Evolutionary conservation across 306 rosid genomes (phyloP).

Genomic region (Pueraria montana): DNA sequence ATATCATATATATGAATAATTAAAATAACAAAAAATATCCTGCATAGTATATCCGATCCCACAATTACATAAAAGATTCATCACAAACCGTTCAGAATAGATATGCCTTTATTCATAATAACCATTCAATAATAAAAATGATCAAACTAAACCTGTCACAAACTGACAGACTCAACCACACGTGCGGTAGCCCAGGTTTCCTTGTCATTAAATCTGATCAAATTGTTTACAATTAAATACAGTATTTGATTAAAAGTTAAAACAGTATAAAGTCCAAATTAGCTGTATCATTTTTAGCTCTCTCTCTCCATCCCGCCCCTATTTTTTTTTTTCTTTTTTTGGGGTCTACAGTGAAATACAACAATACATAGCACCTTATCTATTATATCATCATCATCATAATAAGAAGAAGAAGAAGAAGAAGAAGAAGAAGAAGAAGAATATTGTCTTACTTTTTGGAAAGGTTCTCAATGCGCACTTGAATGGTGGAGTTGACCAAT

Average conservation of each 20-base stretch:
- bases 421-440: not conserved
- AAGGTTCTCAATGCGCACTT: conserved; percentile 87
- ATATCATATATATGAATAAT: not conserved
- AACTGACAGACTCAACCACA: not conserved
- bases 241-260: no score
- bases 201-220: not conserved
- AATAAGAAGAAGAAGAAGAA: no score
- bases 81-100: conserved; percentile 8
- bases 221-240: not conserved
- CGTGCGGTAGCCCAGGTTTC: not conserved
- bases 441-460: conserved; percentile 69
- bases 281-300: not conserved
- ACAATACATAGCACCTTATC: not conserved
- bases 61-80: conserved; percentile 7
- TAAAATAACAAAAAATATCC: not conserved
- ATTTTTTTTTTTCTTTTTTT: no score
- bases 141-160: not conserved
- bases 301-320: no score
- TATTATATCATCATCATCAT: no score
- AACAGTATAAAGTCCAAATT: no score
- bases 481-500: conserved; percentile 70
- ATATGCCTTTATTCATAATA: no score
- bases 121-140: conserved; percentile 17
- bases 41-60: not conserved
- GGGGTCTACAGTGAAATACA: no score